Evolutionary conservation across 352 stramenopile genomes (phyloP).

Genomic region (Globisporangium nagaii): DNA sequence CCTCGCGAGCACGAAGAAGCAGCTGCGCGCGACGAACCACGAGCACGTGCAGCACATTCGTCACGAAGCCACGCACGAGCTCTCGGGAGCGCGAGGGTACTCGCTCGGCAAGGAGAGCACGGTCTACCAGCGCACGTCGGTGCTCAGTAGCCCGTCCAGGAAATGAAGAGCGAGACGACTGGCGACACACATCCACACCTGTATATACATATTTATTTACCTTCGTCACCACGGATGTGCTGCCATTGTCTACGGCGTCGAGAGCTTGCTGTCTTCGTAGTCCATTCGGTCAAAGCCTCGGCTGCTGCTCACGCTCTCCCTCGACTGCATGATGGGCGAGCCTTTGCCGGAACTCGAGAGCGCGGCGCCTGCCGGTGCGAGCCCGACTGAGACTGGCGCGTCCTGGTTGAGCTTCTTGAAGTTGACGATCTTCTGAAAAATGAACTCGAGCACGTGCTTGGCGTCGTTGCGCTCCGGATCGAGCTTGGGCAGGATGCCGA

Average conservation of each 20-base stretch:
- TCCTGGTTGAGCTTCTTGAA: conserved; percentile 93
- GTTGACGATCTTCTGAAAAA: conserved; percentile 90
- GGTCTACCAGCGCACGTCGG: conserved; percentile 43
- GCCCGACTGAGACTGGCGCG: conserved; percentile 8
- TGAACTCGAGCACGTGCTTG: conserved; percentile 90
- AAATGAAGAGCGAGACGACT: conserved; percentile 11
- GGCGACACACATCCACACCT: neutral
- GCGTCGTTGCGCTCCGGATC: conserved; percentile 68
- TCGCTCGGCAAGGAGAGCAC: conserved; percentile 52
- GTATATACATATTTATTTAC: conserved; percentile 4
- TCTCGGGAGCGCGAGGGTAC: conserved; percentile 46
- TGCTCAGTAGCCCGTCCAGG: neutral
- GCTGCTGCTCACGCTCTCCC: neutral
- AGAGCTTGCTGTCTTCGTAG: conserved; percentile 46
- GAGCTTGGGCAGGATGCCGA: conserved; percentile 82
- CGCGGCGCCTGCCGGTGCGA: conserved; percentile 1
- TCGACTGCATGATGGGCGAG: conserved; percentile 10
- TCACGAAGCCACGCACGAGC: conserved; percentile 42
- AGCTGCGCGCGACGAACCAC: conserved; percentile 38
- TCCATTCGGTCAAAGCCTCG: conserved; percentile 23
- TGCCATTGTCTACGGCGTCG: conserved; percentile 24
- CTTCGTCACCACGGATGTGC: neutral
- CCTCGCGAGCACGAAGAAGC: conserved; percentile 52
- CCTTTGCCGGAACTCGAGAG: conserved; percentile 19
- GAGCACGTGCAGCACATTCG: conserved; percentile 63